Evolutionary conservation across 805 yeast species (phyloP).

Genomic region (Barnettozyma siamensis): DNA sequence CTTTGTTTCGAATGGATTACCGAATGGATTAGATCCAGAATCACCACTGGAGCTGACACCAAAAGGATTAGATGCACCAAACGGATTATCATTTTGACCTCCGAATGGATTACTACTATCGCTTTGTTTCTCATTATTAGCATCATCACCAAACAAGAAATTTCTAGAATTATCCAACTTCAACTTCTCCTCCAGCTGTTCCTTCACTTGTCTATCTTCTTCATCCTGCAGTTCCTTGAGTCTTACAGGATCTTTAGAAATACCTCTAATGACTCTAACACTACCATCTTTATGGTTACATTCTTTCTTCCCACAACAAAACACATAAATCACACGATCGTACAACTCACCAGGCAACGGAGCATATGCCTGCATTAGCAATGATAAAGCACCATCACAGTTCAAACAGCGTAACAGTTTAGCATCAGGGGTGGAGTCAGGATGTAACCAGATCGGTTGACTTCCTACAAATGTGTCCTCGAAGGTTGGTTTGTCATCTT

Average conservation of each 20-base stretch:
- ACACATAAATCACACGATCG: slow-evolving; percentile 77
- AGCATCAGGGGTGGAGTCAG: slow-evolving; percentile 49
- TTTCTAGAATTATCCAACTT: slow-evolving; percentile 38
- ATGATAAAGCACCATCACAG: slow-evolving; percentile 57
- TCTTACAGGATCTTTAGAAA: slow-evolving; percentile 51
- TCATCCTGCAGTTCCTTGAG: slow-evolving; percentile 36
- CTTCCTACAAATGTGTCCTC: slow-evolving; percentile 86
- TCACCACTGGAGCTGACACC: slow-evolving; percentile 4
- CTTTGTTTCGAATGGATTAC: neutral
- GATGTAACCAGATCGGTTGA: slow-evolving; percentile 63
- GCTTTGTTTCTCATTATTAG: too few species aligned
- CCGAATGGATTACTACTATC: slow-evolving; percentile 38
- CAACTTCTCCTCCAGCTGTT: slow-evolving; percentile 38
- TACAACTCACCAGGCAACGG: slow-evolving; percentile 68
- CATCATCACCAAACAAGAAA: slow-evolving; percentile 22
- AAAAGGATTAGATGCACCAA: slow-evolving; percentile 9
- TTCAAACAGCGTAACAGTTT: slow-evolving; percentile 55
- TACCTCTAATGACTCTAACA: slow-evolving; percentile 71
- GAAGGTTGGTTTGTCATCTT: slow-evolving; percentile 37
- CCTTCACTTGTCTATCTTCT: slow-evolving; percentile 35
- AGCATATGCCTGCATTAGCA: slow-evolving; percentile 75
- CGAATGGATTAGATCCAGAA: neutral
- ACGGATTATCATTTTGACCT: slow-evolving; percentile 17
- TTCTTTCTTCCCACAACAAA: slow-evolving; percentile 56
- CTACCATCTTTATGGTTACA: slow-evolving; percentile 72